A percentile compares a stretch with the other conserved stretches of the same genome.
Conservation (phyloP, 345 rosid genomes). For the Eucalyptus virginea region DNA sequence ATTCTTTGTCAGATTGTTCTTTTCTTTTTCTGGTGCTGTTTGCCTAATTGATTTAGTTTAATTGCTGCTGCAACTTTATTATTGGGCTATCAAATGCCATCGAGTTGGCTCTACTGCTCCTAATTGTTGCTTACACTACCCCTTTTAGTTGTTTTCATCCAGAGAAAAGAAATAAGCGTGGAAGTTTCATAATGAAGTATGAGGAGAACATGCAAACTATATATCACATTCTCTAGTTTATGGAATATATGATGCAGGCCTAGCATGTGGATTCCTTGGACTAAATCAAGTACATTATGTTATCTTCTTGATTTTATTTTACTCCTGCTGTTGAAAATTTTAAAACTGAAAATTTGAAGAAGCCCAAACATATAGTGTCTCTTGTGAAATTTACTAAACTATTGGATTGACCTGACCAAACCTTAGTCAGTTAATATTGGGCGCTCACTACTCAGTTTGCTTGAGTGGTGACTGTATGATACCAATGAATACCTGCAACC, state of each 20-base stretch:
- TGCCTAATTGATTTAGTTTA: background rate
- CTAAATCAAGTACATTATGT: background rate
- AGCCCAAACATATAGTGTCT: background rate
- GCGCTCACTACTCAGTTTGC: background rate
- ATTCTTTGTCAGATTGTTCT: background rate
- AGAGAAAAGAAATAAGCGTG: background rate
- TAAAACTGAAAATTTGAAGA: background rate
- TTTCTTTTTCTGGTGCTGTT: background rate
- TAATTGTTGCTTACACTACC: background rate
- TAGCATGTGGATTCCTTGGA: background rate
- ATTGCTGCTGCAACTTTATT: background rate
- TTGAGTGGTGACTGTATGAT: background rate
- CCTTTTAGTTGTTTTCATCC: background rate
- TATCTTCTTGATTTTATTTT: background rate
- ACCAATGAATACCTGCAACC: background rate
- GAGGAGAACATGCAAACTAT: background rate
- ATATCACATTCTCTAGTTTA: background rate
- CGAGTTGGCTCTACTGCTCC: background rate
- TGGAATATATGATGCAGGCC: background rate
- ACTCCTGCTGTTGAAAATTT: background rate
- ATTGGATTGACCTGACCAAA: background rate
- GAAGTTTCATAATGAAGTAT: background rate
- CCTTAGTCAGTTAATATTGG: background rate
- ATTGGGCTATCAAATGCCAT: background rate
- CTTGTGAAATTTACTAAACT: background rate